These are phyloP conservation scores for Kwoniella dendrophila DNA, from an alignment of 768 basidiomycete genomes.

Conservation along the genomic window DNA sequence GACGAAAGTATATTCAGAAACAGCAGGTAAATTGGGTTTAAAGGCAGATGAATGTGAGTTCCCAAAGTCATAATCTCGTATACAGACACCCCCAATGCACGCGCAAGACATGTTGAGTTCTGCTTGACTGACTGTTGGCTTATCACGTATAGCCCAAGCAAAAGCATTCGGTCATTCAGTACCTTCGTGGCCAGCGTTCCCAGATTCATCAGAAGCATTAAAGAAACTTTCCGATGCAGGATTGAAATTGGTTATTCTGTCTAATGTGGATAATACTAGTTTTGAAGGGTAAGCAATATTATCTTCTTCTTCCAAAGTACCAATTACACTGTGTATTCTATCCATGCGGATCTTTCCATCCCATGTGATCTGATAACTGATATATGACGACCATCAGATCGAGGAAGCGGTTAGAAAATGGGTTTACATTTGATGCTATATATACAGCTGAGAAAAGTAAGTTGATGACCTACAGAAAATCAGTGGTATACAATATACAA, in stretches of 20 bases:
- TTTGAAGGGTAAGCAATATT: constrained; percentile 26
- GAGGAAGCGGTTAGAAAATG: constrained; percentile 24
- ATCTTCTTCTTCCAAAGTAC: neutral
- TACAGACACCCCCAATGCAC: neutral
- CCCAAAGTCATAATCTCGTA: neutral
- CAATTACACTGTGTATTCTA: neutral
- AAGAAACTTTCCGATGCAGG: constrained; percentile 24
- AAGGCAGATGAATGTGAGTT: constrained; percentile 24
- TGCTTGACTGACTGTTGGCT: neutral
- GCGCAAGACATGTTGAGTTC: neutral
- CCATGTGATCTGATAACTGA: neutral
- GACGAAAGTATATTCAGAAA: constrained; percentile 10
- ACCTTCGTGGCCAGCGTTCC: constrained; percentile 34
- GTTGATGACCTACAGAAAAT: constrained; percentile 3
- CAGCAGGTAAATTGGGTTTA: constrained; percentile 21
- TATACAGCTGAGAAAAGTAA: constrained; percentile 36
- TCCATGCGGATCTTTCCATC: neutral
- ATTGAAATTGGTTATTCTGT: constrained; percentile 33
- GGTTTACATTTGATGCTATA: constrained; percentile 26
- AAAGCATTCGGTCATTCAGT: constrained; percentile 27
- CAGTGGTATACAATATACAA: neutral
- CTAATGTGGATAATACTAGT: constrained; percentile 33
- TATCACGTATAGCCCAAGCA: constrained; percentile 9
- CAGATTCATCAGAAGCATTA: constrained; percentile 27
- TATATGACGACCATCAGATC: constrained; percentile 18